Evolutionary conservation across 768 basidiomycete genomes (phyloP), one percentile per base, ranked within the genome.

Genomic region (Mycena rebaudengoi): DNA sequence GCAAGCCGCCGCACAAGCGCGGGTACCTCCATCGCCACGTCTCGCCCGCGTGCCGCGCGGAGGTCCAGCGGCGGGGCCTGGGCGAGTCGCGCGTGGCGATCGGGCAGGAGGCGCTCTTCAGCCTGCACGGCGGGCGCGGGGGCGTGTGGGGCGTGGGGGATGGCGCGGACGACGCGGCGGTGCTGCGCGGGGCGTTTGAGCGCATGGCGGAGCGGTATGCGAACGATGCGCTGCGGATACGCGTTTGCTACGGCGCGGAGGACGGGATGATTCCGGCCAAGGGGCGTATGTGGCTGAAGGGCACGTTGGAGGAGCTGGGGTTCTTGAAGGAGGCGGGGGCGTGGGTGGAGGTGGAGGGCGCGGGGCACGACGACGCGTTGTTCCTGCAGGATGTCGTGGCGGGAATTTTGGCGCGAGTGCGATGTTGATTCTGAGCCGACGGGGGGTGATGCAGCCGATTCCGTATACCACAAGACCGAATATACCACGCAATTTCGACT

Each of bases 81-180:
- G 32, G 7, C 8, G 62, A 67, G 33, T 44, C 52, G 46, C 51
- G 58, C 28, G 53, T 43, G 23, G 21, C 62, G 25, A 67, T 67
- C 18, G 66, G 66, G 48, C 62, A 67, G 48, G 66, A 67, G 60
- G 62, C 66, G 52, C 41, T 67, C 25, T 30, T 67, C 39, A 37
- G 40, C 18, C 20, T 60, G 29, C 57, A 50, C 28, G 44, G 37
- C 29, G 44, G 51, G n/a, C 5, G 10, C 29, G 51, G 55, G 16
- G 44, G 52, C 52, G 49, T 60, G 16, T 67, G 66, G 66, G 66
- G 66, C 30, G 18, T 67, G 21, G 66, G 66, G 8, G n/a, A 25
- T n/a, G 66, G 66, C 33, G 28, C 51, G 18, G 32, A 30, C 7
- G 53, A 50, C 32, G 62, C 44, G 21, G 58, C 41, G 6, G 41